Base-by-base conservation (phyloP, 306 rosid species). In the Sophora flavescens region DNA sequence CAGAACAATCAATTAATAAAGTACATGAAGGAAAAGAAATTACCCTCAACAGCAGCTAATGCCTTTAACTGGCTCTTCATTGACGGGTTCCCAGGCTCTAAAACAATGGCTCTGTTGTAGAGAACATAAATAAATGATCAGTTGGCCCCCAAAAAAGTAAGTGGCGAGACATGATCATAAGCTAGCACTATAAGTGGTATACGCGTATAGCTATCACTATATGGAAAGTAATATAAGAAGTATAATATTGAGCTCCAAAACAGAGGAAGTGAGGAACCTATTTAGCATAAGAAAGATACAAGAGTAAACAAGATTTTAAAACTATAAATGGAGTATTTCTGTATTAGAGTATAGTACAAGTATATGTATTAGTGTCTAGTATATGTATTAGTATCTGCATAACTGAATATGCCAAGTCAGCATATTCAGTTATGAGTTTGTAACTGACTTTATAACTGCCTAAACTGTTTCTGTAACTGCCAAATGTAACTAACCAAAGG, bases 31-130 rank as follows among this genome's bases (percentile, higher is more conserved):
- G 38, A 67, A 65, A 71, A 70, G 64, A 51, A 72, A 80, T 78
- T 84, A 92, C 99, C 81, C 79, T 90, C 89, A 76, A 83, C 92
- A 84, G 97, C 96, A 78, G 84, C 90, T 58, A 89, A 54, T 76
- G 82, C 87, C 87, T 91, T 87, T 72, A 78, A 54, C 67, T 92
- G 97, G 80, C 81, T 89, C 87, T 88, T 88, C 91, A 68, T 84
- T 44, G 97, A 77, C 5, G 96, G 97, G 80, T 88, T 92, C 81
- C 89, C 97, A 32, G 82, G 93, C 64, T 96, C 99, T 78, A 96
- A 78, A 77, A 96, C 91, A 82, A 92, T 91, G 78, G 99, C 85
- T 84, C 98, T 95, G 96, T 70, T 8, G 48, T 78, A 79, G 75
- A 77, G 33, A 87, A 80, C 54, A 74, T 58, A 61, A 71, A 68